phyloP scores from a whole-genome alignment of 306 rosid species.

The Quercus suber region DNA sequence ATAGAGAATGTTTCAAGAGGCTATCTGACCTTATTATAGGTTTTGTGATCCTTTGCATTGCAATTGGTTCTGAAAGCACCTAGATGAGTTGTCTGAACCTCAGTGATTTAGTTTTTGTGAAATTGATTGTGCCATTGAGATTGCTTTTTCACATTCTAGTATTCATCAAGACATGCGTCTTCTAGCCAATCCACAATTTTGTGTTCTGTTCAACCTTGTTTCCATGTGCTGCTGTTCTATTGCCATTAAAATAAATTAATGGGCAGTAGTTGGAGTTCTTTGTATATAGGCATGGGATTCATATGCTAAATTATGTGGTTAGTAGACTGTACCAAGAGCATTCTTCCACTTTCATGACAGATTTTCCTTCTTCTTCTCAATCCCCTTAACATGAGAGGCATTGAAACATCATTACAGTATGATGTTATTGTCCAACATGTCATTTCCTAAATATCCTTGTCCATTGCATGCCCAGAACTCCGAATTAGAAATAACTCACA shows the following conservation, averaged over 20 bases:
- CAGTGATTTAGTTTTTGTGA: too few relatives aligned
- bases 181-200: slow-evolving; percentile 84
- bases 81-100: too few relatives aligned
- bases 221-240: background rate
- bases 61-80: too few relatives aligned
- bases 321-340: background rate
- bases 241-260: background rate
- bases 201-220: slow-evolving; percentile 19
- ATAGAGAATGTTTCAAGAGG: too few relatives aligned
- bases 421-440: background rate
- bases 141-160: slow-evolving; percentile 37
- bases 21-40: too few relatives aligned
- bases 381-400: background rate
- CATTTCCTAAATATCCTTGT: too few relatives aligned
- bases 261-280: background rate
- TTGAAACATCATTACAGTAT: background rate
- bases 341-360: background rate
- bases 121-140: too few relatives aligned
- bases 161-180: slow-evolving; percentile 93
- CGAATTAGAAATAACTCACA: too few relatives aligned
- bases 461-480: too few relatives aligned
- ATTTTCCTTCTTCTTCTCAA: background rate
- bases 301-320: background rate
- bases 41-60: too few relatives aligned
- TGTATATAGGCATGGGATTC: background rate